These are phyloP conservation scores for Suhomyces kunorum DNA, from an alignment of 1,139 yeast species.

Conservation along the genomic window DNA sequence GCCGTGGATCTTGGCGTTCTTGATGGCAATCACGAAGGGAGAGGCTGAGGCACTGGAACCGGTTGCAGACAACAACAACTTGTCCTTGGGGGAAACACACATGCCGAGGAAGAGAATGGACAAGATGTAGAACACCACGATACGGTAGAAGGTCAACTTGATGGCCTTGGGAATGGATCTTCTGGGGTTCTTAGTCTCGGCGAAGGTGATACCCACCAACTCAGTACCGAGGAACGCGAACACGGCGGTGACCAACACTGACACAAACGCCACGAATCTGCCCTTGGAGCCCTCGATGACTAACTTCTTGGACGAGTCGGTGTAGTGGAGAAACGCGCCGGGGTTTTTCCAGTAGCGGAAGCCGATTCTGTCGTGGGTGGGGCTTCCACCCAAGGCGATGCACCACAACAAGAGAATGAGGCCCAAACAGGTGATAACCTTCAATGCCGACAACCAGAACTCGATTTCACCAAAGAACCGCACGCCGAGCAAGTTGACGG, in stretches of 20 bases:
- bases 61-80: conserved; percentile 42
- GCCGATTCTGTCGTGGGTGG: conserved; percentile 61
- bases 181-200: conserved; percentile 77
- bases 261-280: conserved; percentile 63
- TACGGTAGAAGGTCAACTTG: conserved; percentile 74
- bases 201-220: conserved; percentile 64
- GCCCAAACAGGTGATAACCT: conserved; percentile 59
- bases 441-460: conserved; percentile 62
- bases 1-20: conserved; percentile 43
- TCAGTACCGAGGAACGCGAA: conserved; percentile 82
- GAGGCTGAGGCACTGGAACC: conserved; percentile 71
- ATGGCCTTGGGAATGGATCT: conserved; percentile 76
- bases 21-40: conserved; percentile 62
- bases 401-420: conserved; percentile 50
- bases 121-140: conserved; percentile 64
- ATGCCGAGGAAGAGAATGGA: conserved; percentile 70
- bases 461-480: conserved; percentile 66
- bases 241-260: conserved; percentile 71
- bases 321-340: conserved; percentile 57
- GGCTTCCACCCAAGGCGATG: conserved; percentile 60
- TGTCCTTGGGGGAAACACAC: conserved; percentile 73
- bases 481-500: conserved; percentile 35
- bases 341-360: conserved; percentile 68
- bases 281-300: conserved; percentile 44
- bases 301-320: conserved; percentile 30